Evolutionary conservation across 352 stramenopile species (phyloP).

Genomic region (Pythium sukuiense): DNA sequence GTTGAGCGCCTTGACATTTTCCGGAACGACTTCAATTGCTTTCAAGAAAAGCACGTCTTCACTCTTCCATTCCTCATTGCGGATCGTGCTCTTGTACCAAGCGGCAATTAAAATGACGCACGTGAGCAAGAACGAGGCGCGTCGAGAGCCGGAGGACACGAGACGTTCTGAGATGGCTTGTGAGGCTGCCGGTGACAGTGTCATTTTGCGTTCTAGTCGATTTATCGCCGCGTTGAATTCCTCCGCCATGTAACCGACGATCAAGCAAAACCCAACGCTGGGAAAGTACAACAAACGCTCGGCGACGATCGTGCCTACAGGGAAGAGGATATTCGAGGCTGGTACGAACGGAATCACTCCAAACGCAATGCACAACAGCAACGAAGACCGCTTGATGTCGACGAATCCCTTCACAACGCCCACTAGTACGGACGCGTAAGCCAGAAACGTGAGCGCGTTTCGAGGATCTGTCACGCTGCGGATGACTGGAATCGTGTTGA

Average conservation of each 20-base stretch:
- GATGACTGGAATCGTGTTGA: conserved; percentile 81
- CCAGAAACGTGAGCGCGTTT: conserved; percentile 58
- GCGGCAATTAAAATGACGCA: conserved; percentile 33
- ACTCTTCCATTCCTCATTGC: conserved; percentile 67
- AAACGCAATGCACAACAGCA: conserved; percentile 69
- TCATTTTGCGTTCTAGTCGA: not conserved
- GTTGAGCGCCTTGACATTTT: conserved; percentile 77
- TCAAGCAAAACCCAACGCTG: conserved; percentile 80
- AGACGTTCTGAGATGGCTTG: not conserved
- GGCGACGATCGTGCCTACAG: conserved; percentile 88
- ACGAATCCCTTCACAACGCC: conserved; percentile 29
- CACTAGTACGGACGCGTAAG: conserved; percentile 53
- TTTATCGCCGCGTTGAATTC: conserved; percentile 26
- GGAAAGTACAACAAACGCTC: conserved; percentile 92
- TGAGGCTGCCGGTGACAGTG: not conserved
- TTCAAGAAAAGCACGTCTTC: conserved; percentile 61
- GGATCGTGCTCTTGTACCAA: conserved; percentile 41
- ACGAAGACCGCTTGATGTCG: conserved; percentile 27
- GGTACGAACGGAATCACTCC: conserved; percentile 87
- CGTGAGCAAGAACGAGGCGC: conserved; percentile 8
- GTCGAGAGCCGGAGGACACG: not conserved
- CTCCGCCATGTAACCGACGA: conserved; percentile 47
- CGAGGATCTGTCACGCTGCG: conserved; percentile 44
- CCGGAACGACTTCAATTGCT: conserved; percentile 51
- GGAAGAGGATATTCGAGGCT: conserved; percentile 90